Conservation (phyloP, 1,139 yeast species). For the Ogataea hybrid region DNA sequence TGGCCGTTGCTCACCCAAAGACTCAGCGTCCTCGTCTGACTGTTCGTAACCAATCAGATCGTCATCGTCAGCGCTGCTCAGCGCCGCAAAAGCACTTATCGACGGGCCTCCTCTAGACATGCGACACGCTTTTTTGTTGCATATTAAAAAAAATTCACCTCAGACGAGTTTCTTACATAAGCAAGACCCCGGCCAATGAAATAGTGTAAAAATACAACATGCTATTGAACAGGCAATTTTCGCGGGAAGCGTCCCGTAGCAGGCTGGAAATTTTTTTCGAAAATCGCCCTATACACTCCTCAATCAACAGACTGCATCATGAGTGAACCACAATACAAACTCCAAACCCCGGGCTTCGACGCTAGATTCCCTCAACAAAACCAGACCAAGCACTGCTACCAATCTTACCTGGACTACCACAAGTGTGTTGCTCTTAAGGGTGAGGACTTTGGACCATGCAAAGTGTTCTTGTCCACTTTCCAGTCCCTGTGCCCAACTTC, state of each 20-base stretch:
- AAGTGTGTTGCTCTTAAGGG: slow-evolving; percentile 96
- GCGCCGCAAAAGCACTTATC: slow-evolving; percentile 58
- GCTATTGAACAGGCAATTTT: background rate
- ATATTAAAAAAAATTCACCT: background rate
- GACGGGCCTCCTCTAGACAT: slow-evolving; percentile 5
- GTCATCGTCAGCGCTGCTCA: slow-evolving; percentile 28
- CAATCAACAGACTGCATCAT: slow-evolving; percentile 18
- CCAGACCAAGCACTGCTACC: slow-evolving; percentile 99
- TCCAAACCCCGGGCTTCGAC: slow-evolving; percentile 85
- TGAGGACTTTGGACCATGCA: slow-evolving; percentile 97
- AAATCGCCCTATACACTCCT: slow-evolving; percentile 7
- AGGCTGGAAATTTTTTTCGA: slow-evolving; percentile 10
- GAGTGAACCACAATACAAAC: slow-evolving; percentile 37
- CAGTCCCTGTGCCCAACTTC: slow-evolving; percentile 87
- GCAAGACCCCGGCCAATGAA: slow-evolving; percentile 3
- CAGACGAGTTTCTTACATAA: slow-evolving; percentile 1
- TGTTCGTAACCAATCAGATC: slow-evolving; percentile 11
- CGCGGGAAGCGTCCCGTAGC: slow-evolving; percentile 2
- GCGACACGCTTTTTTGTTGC: slow-evolving; percentile 6
- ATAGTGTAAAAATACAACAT: slow-evolving; percentile 7
- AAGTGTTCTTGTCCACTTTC: slow-evolving; percentile 90
- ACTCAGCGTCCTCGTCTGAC: slow-evolving; percentile 7
- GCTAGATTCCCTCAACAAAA: slow-evolving; percentile 95
- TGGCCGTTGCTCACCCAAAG: background rate
- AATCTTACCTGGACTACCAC: slow-evolving; percentile 96